Conservation (phyloP, 2,329 filamentous ascomycete species). For the Sporothrix dimorphospora region DNA sequence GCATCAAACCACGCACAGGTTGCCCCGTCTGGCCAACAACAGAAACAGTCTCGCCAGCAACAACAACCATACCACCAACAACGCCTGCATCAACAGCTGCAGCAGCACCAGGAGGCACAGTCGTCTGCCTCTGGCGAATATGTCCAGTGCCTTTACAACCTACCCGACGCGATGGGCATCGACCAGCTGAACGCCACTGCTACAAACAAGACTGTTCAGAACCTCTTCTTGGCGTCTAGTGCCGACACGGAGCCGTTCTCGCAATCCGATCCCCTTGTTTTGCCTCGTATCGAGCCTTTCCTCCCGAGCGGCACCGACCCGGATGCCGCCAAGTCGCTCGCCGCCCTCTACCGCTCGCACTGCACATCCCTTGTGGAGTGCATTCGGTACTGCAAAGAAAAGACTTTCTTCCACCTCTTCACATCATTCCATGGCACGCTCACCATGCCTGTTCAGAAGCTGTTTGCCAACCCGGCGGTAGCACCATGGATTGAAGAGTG, state of each 20-base stretch:
- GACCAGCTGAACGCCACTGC: constrained; percentile 62
- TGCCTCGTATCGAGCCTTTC: constrained; percentile 87
- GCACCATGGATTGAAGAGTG: constrained; percentile 94
- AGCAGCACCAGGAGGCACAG: constrained; percentile 14
- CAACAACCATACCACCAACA: constrained; percentile 25
- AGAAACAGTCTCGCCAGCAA: constrained; percentile 22
- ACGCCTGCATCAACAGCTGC: constrained; percentile 9
- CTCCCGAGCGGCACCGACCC: constrained; percentile 80
- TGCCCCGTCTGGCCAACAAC: constrained; percentile 5
- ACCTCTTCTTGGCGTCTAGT: constrained; percentile 63
- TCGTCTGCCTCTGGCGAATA: constrained; percentile 36
- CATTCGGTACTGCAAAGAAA: constrained; percentile 94
- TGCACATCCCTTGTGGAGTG: constrained; percentile 95
- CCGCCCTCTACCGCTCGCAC: constrained; percentile 88
- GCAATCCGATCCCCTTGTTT: constrained; percentile 70
- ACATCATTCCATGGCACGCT: constrained; percentile 94
- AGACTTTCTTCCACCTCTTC: constrained; percentile 93
- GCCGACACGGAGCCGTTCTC: constrained; percentile 56
- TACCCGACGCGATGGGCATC: constrained; percentile 58
- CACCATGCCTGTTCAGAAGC: constrained; percentile 93
- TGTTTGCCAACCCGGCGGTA: constrained; percentile 79
- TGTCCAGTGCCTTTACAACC: constrained; percentile 61
- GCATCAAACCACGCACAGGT: neutral
- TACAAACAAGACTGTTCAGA: constrained; percentile 60
- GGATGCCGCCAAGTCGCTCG: constrained; percentile 83